These are phyloP conservation scores for Cyclotella choctawhatcheeana DNA, from an alignment of 108 stramenopile genomes.

Conservation along the genomic window DNA sequence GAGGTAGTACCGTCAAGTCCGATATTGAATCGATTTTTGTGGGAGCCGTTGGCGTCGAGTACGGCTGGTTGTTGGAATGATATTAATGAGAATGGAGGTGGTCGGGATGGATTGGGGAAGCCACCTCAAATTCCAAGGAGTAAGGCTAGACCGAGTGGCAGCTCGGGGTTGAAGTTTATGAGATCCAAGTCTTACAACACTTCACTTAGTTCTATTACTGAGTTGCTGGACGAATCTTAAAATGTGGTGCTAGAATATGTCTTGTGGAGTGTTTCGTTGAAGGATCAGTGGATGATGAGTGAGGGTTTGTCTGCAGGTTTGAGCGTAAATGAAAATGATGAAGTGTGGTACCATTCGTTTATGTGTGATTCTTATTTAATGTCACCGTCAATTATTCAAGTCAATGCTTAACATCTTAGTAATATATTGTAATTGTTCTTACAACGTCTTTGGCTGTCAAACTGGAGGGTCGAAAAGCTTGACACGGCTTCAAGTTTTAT, in stretches of 20 bases:
- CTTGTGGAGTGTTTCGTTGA: no score
- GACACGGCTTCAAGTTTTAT: no score
- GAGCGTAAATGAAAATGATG: no score
- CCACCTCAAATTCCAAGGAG: neutral
- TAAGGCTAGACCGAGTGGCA: slow-evolving; percentile 24
- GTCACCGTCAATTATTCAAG: no score
- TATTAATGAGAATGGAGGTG: slow-evolving; percentile 1
- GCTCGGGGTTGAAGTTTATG: slow-evolving; percentile 9
- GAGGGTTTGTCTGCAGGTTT: no score
- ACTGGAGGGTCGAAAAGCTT: no score
- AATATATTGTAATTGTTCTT: no score
- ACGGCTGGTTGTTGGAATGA: slow-evolving; percentile 31
- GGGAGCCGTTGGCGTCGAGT: slow-evolving; percentile 65
- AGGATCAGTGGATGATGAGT: no score
- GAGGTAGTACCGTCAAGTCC: slow-evolving; percentile 70
- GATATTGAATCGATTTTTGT: slow-evolving; percentile 68
- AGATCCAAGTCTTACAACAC: slow-evolving; percentile 17
- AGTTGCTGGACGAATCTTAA: slow-evolving; percentile 20
- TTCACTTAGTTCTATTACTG: slow-evolving; percentile 47
- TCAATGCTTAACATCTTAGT: no score
- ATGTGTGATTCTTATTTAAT: no score
- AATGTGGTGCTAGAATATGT: neutral
- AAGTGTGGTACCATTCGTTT: no score
- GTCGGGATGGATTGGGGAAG: neutral
- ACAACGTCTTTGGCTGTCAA: no score